These are phyloP conservation scores for Mastigamoeba balamuthi DNA, from an alignment of 78 protist species.

Conservation along the genomic window DNA sequence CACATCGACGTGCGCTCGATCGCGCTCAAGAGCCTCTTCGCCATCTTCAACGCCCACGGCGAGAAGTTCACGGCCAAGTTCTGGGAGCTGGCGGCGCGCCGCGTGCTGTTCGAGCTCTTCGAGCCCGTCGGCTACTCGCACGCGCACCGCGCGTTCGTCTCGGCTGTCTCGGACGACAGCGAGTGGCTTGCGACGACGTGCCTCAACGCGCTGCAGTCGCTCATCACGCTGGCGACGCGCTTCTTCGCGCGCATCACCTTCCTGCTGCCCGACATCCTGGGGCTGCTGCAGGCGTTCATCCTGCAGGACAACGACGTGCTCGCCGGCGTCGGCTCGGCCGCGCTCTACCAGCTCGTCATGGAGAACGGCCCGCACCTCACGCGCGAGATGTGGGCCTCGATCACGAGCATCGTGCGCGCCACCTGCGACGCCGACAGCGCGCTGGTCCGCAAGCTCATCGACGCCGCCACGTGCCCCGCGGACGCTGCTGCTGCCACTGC, in stretches of 20 bases:
- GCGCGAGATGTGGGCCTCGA: neutral
- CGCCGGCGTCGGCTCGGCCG: neutral
- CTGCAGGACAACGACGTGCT: conserved; percentile 12
- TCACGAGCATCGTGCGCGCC: too few relatives aligned
- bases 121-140: conserved; percentile 57
- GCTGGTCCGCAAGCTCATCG: too few relatives aligned
- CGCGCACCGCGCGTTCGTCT: conserved; percentile 24
- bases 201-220: conserved; percentile 39
- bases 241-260: conserved; percentile 45
- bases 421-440: too few relatives aligned
- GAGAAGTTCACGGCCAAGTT: too few relatives aligned
- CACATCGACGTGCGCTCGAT: neutral
- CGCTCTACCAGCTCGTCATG: neutral
- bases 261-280: conserved; percentile 49
- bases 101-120: conserved; percentile 80
- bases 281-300: conserved; percentile 30
- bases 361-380: neutral
- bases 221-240: conserved; percentile 35
- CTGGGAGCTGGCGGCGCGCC: conserved; percentile 78
- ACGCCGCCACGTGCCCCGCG: too few relatives aligned
- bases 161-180: conserved; percentile 46
- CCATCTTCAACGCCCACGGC: too few relatives aligned
- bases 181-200: conserved; percentile 47
- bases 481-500: too few relatives aligned
- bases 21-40: conserved; percentile 32